Percentiles rank a stretch among this genome's conserved stretches.
These are phyloP conservation scores for Colletotrichum destructivum DNA, from an alignment of 2,329 filamentous ascomycete species.

Conservation along the genomic window DNA sequence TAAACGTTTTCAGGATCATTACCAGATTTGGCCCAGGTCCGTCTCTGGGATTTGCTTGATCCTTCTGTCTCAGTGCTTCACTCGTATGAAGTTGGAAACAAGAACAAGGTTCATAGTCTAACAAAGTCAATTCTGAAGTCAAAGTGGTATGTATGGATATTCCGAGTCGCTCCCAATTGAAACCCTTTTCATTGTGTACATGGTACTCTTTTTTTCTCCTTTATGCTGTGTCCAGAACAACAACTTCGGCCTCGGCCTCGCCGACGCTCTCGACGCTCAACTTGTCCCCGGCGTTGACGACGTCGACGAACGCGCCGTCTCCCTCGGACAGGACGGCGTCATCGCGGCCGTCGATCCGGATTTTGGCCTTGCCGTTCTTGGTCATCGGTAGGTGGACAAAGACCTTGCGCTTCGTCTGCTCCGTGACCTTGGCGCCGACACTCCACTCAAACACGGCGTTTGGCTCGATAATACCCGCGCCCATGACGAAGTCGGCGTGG, in stretches of 20 bases:
- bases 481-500: slow-evolving; percentile 88
- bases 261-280: slow-evolving; percentile 78
- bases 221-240: slow-evolving; percentile 76
- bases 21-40: no score
- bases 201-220: slow-evolving; percentile 6
- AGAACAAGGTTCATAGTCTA: not conserved
- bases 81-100: not conserved
- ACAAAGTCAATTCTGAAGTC: not conserved
- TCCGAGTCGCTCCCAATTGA: slow-evolving; percentile 10
- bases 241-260: slow-evolving; percentile 78
- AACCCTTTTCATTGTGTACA: not conserved
- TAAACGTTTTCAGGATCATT: not conserved
- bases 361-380: slow-evolving; percentile 80
- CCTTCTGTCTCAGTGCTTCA: not conserved
- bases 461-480: slow-evolving; percentile 80
- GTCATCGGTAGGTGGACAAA: slow-evolving; percentile 88
- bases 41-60: no score
- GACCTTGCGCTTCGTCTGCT: slow-evolving; percentile 76
- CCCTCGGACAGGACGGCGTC: slow-evolving; percentile 80
- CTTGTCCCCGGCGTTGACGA: slow-evolving; percentile 75
- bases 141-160: slow-evolving; percentile 20
- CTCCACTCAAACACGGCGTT: slow-evolving; percentile 79
- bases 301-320: slow-evolving; percentile 83
- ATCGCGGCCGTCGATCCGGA: slow-evolving; percentile 77
- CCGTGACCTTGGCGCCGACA: slow-evolving; percentile 72